Base-by-base conservation (phyloP, 202 grass and related monocot genomes). In the Digitaria exilis region DNA sequence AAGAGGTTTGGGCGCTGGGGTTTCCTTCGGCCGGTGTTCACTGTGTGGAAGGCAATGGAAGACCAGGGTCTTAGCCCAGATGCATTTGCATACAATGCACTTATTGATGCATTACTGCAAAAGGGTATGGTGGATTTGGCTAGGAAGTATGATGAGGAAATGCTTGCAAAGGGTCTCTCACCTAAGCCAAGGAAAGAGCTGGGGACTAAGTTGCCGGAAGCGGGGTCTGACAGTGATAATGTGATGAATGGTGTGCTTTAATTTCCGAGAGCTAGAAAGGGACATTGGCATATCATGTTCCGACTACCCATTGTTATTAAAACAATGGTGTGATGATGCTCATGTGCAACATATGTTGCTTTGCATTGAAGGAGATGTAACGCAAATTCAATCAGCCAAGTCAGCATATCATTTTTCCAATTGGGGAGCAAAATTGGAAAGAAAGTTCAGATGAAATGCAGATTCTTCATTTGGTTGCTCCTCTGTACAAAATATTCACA, bases 1-100 rank as follows among this genome's bases (percentile, higher is more conserved):
- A 98, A 94, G 85, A 95, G 92, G 65, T 98, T 98, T 35, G 93
- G 96, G 28, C 84, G 93, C 3, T 96, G 93, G 93, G 96, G 96
- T 13, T 98, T 98, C 81, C 89, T 98, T 34, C 88, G 93, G 9
- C 93, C 93, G 0, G 93, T 92, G 42, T 89, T 96, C 75, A 77
- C 78, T 37, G 88, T 98, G 73, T 98, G 93, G 96, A 89, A 87
- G 35, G 74, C 80, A 32, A 98, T 96, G 72, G 87, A 92, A 75
- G 85, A 92, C 24, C 92, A 94, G 56, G 96, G 96, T 15, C 83
- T 66, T 69, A 94, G 71, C 55, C 96, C 96, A 0, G 91, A 98
- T 90, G 89, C 91, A 16, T 96, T 94, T 85, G 91, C 93, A 25
- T 96, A 98, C 82, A 90, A 94, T 80, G 76, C 96, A 8, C 74